Evolutionary conservation across 2,329 filamentous ascomycete genomes (phyloP).

Genomic region (Nemania serpens): DNA sequence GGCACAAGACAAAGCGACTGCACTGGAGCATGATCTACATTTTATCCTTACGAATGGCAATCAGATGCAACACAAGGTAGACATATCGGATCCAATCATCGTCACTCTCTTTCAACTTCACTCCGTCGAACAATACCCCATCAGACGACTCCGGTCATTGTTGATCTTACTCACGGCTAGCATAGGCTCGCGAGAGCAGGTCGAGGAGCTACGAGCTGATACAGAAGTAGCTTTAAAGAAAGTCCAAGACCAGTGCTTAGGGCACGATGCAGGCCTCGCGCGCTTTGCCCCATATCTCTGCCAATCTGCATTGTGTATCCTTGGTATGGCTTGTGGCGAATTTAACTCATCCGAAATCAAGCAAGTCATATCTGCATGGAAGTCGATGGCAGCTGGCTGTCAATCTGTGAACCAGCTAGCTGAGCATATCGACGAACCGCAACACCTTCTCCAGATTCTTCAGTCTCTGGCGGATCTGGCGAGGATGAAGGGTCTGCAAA

Average conservation of each 20-base stretch:
- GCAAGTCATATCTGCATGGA: slow-evolving; percentile 52
- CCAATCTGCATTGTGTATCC: slow-evolving; percentile 51
- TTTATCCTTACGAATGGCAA: slow-evolving; percentile 48
- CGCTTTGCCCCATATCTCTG: slow-evolving; percentile 55
- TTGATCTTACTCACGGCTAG: slow-evolving; percentile 54
- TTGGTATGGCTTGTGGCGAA: slow-evolving; percentile 48
- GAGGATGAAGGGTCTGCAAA: slow-evolving; percentile 55
- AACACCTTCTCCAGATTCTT: slow-evolving; percentile 55
- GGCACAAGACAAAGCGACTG: slow-evolving; percentile 58
- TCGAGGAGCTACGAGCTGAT: slow-evolving; percentile 47
- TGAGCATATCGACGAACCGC: slow-evolving; percentile 53
- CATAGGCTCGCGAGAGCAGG: slow-evolving; percentile 50
- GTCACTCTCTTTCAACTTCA: slow-evolving; percentile 56
- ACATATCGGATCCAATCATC: slow-evolving; percentile 52
- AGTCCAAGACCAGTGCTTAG: slow-evolving; percentile 45
- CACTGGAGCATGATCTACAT: slow-evolving; percentile 64
- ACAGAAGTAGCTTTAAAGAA: slow-evolving; percentile 46
- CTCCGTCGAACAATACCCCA: slow-evolving; percentile 53
- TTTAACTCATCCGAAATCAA: slow-evolving; percentile 42
- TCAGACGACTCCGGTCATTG: slow-evolving; percentile 58
- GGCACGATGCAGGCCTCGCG: slow-evolving; percentile 51
- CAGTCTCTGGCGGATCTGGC: slow-evolving; percentile 57
- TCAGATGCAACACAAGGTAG: slow-evolving; percentile 42
- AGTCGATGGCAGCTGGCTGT: slow-evolving; percentile 46
- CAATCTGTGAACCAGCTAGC: slow-evolving; percentile 49